These are phyloP conservation scores for Colletotrichum liaoningense DNA, from an alignment of 2,329 filamentous ascomycete species.

Conservation along the genomic window DNA sequence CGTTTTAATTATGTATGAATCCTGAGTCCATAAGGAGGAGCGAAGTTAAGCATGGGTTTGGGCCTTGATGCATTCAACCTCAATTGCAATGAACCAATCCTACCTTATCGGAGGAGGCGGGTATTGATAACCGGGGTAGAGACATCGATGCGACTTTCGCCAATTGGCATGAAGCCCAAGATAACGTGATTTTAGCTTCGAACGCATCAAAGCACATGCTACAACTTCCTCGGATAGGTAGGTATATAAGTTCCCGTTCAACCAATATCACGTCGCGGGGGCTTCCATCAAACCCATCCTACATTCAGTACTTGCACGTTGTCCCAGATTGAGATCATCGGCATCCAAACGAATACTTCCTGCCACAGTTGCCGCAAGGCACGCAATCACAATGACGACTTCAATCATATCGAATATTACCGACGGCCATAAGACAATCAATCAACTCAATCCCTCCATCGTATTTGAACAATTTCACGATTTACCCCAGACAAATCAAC, in stretches of 20 bases:
- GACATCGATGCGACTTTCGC: background rate
- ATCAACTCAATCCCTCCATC: background rate
- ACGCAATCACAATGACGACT: background rate
- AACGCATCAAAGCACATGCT: background rate
- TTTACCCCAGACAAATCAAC: slow-evolving; percentile 1
- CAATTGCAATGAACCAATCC: too few relatives aligned
- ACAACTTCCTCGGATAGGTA: background rate
- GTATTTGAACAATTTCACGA: slow-evolving; percentile 1
- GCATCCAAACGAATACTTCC: background rate
- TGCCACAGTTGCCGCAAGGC: background rate
- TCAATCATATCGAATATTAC: background rate
- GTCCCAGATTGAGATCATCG: background rate
- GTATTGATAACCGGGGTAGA: too few relatives aligned
- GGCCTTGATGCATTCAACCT: too few relatives aligned
- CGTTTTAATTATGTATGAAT: too few relatives aligned
- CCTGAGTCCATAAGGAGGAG: too few relatives aligned
- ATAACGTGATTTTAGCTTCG: slow-evolving; percentile 13
- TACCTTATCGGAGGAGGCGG: too few relatives aligned
- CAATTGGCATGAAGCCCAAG: background rate
- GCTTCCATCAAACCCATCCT: background rate
- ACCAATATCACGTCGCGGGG: too few relatives aligned
- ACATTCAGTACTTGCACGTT: background rate
- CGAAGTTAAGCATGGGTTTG: too few relatives aligned
- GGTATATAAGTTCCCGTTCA: background rate
- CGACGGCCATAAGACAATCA: background rate